Evolutionary conservation across 106 monocot genomes (phyloP), one percentile per base, ranked within the genome.

Genomic region (Phalaenopsis aphrodite): DNA sequence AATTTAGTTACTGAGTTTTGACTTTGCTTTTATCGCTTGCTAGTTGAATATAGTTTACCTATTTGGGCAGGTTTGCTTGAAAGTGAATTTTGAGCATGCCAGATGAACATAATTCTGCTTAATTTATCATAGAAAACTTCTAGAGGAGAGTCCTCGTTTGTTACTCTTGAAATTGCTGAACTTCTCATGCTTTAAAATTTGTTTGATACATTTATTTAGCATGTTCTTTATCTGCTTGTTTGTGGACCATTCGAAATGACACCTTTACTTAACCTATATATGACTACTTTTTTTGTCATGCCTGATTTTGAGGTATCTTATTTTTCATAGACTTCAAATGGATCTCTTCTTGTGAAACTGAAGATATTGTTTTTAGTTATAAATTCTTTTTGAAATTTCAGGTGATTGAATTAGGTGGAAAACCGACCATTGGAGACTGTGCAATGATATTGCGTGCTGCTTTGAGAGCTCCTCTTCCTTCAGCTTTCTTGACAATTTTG

Each of bases 371-470:
- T 64, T 64, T 52, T 52, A 12, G 10, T 52, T 52, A 48, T 18
- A 64, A 64, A 23, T 64, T 23, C 64, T n/a, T 64, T 9, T 16
- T 38, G 17, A 78, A 78, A 78, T 89, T 79, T 81, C 90, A 98
- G 97, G 97, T 98, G 16, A 89, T 98, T 71, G 88, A 92, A 77
- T 84, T 98, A 52, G 92, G 92, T 79, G 94, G 97, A 61, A 94
- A 80, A 23, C 94, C 97, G 73, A 98, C 97, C 5, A 98, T 98
- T 84, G 97, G 92, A 19, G 94, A 98, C 19, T 98, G 94, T 88
- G 94, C 97, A 45, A 92, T 94, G 87, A 83, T 98, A 82, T 43
- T 94, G 58, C 97, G 92, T 68, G 85, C 94, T 87, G 94, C 97
- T 76, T 88, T 98, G 83, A 92, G 88, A 89, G 94, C 92, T 65